Conservation (phyloP, 495 filamentous ascomycete genomes). For the Annulohypoxylon maeteangense region DNA sequence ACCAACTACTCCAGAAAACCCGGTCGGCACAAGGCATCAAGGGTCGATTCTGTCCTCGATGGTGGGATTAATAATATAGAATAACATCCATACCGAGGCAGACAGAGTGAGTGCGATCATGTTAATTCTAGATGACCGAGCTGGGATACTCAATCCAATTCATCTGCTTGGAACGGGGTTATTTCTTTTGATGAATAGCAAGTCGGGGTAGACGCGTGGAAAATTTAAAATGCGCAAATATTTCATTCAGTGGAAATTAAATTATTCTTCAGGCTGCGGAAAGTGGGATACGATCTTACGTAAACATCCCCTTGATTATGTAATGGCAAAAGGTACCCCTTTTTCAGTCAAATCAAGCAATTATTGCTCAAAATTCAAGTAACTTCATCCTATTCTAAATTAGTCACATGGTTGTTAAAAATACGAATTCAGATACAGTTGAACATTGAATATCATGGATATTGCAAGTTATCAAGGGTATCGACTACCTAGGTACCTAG, state of each 20-base stretch:
- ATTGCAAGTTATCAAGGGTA: neutral
- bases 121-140: no score
- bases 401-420: no score
- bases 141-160: no score
- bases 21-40: neutral
- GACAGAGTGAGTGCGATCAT: no score
- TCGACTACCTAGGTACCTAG: neutral
- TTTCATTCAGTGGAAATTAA: neutral
- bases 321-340: neutral
- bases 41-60: neutral
- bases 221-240: neutral
- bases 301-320: neutral
- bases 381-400: no score
- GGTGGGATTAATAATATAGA: neutral
- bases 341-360: no score
- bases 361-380: no score
- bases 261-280: neutral
- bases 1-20: neutral
- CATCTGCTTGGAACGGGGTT: neutral
- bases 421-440: no score
- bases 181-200: neutral
- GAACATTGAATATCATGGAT: no score
- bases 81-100: neutral
- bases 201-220: no score
- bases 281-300: neutral